A percentile compares a stretch with the other conserved stretches of the same genome.
These are phyloP conservation scores for Cercospora nicotianae DNA, from an alignment of 2,329 filamentous ascomycete species.

Conservation along the genomic window DNA sequence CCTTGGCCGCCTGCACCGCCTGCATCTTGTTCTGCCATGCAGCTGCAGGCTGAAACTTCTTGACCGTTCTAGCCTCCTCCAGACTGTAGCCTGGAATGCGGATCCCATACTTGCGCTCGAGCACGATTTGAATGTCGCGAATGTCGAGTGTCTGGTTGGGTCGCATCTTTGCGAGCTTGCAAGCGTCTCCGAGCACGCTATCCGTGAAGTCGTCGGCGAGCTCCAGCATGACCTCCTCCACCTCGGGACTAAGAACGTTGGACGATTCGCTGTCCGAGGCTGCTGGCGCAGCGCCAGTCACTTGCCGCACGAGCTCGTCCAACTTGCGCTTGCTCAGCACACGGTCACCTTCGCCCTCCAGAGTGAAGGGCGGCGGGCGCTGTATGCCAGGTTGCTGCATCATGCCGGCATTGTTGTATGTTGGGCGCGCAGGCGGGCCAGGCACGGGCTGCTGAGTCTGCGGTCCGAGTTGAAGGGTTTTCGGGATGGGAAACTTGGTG, in stretches of 20 bases:
- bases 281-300: conserved; percentile 78
- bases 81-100: conserved; percentile 90
- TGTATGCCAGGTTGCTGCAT: conserved; percentile 84
- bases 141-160: conserved; percentile 87
- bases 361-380: conserved; percentile 77
- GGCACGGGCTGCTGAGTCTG: conserved; percentile 73
- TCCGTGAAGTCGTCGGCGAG: conserved; percentile 95
- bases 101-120: conserved; percentile 67
- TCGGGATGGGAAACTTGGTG: conserved; percentile 78
- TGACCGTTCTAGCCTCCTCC: conserved; percentile 89
- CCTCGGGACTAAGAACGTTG: conserved; percentile 78
- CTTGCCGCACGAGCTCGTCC: conserved; percentile 90
- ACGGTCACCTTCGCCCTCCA: conserved; percentile 88
- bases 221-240: conserved; percentile 90
- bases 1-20: conserved; percentile 91
- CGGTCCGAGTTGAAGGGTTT: conserved; percentile 69
- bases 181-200: conserved; percentile 81
- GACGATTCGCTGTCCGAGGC: conserved; percentile 59
- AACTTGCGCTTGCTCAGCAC: conserved; percentile 98
- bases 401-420: conserved; percentile 78
- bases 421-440: conserved; percentile 74
- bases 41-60: conserved; percentile 84
- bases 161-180: conserved; percentile 88
- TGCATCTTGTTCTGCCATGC: conserved; percentile 98
- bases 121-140: conserved; percentile 58